These are phyloP conservation scores for Leccinum longicurvipes DNA, from an alignment of 768 basidiomycete genomes.

Conservation along the genomic window DNA sequence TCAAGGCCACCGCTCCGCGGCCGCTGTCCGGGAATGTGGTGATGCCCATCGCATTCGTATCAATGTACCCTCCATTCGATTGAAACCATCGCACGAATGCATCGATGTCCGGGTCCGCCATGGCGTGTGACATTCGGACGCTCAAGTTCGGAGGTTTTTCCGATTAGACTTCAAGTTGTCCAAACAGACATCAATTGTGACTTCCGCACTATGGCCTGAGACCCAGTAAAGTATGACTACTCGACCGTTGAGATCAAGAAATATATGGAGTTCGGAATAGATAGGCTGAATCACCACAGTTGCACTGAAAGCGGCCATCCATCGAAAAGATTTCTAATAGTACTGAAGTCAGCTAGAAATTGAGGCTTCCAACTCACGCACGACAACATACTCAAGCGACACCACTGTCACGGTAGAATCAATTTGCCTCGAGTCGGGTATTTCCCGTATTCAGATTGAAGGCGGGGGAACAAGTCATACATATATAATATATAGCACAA, in stretches of 20 bases:
- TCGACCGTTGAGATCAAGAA: neutral
- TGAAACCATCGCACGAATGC: slow-evolving; percentile 61
- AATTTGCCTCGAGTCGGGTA: neutral
- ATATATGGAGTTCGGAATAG: neutral
- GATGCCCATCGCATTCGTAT: slow-evolving; percentile 44
- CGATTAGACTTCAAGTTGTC: neutral
- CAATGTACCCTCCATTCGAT: slow-evolving; percentile 47
- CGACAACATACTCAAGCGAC: neutral
- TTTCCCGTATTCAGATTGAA: neutral
- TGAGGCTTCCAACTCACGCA: neutral
- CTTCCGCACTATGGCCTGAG: too few species aligned
- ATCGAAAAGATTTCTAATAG: too few species aligned
- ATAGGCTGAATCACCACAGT: too few species aligned
- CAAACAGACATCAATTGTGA: slow-evolving; percentile 3
- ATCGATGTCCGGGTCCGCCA: slow-evolving; percentile 17
- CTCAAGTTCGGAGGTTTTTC: neutral
- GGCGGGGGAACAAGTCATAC: neutral
- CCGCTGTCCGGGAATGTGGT: slow-evolving; percentile 52
- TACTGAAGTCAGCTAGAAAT: neutral
- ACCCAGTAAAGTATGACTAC: too few species aligned
- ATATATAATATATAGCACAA: neutral
- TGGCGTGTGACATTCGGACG: neutral
- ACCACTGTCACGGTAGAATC: neutral
- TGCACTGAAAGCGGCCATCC: neutral
- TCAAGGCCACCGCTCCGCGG: slow-evolving; percentile 70